These are phyloP conservation scores for Pittosporum tobira DNA, from an alignment of 129 eudicot species.

Conservation along the genomic window DNA sequence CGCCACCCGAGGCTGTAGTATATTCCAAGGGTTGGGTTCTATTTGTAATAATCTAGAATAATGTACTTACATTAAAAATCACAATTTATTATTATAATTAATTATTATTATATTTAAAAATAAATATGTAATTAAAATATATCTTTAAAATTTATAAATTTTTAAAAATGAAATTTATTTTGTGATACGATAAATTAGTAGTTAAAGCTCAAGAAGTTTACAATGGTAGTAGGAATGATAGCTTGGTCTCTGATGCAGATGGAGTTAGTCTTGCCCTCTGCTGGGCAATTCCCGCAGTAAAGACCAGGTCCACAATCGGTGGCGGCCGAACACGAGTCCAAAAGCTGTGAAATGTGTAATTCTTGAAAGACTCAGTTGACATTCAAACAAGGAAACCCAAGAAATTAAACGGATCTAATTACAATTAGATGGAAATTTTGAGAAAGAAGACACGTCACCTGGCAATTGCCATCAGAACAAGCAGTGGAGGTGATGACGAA, in stretches of 20 bases:
- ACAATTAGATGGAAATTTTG: not conserved
- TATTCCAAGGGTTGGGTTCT: no score
- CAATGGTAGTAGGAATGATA: conserved; percentile 60
- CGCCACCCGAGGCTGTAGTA: no score
- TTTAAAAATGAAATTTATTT: no score
- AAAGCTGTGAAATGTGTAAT: conserved; percentile 40
- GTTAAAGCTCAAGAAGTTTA: conserved; percentile 21
- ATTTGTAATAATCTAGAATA: no score
- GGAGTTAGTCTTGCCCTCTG: conserved; percentile 50
- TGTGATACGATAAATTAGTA: not conserved
- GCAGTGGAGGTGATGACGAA: conserved; percentile 31
- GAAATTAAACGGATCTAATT: not conserved
- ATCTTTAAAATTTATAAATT: no score
- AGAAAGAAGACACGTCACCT: conserved; percentile 26
- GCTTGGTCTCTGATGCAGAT: conserved; percentile 86
- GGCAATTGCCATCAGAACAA: conserved; percentile 65
- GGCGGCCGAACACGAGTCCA: conserved; percentile 69
- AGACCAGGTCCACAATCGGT: conserved; percentile 77
- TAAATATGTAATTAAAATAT: no score
- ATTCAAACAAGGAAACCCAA: not conserved
- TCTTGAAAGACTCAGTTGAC: conserved; percentile 6
- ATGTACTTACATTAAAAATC: no score
- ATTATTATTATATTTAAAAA: no score
- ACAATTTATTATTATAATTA: no score
- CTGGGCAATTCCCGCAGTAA: conserved; percentile 92